Conservation (phyloP, 805 yeast genomes). For the Sugiyamaella marilandica region DNA sequence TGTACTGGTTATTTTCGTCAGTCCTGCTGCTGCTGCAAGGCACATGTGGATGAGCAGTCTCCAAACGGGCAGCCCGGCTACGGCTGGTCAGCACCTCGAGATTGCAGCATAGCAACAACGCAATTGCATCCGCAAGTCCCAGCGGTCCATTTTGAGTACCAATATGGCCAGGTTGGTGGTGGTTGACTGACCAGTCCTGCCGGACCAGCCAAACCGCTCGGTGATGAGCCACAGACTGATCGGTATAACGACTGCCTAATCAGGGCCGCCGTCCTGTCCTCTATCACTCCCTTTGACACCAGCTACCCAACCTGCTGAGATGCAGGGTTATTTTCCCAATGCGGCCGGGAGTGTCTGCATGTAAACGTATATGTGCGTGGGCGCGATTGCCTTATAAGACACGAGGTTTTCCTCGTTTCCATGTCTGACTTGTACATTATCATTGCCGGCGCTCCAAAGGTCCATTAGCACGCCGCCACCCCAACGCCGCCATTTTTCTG, state of each 20-base stretch:
- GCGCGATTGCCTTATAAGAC: conserved; percentile 6
- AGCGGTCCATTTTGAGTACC: not conserved
- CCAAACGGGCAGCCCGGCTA: too few relatives aligned
- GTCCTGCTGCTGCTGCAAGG: too few relatives aligned
- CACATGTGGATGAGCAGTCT: too few relatives aligned
- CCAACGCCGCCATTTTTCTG: too few relatives aligned
- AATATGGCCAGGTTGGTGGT: not conserved
- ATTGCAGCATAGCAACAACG: too few relatives aligned
- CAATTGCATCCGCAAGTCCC: not conserved
- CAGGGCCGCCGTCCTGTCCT: not conserved
- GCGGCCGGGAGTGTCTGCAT: conserved; percentile 1
- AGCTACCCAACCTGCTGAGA: not conserved
- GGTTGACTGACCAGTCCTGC: too few relatives aligned
- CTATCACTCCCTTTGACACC: conserved; percentile 4
- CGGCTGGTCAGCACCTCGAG: too few relatives aligned
- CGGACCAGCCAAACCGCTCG: too few relatives aligned
- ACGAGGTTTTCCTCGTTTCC: conserved; percentile 3
- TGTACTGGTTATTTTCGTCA: too few relatives aligned
- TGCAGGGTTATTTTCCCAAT: conserved; percentile 1
- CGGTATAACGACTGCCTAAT: conserved; percentile 2
- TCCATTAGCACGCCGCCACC: too few relatives aligned
- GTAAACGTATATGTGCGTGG: conserved; percentile 4
- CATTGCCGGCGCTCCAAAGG: not conserved
- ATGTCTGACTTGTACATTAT: conserved; percentile 1
- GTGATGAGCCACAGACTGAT: conserved; percentile 1